Evolutionary conservation across 148 eudicot species (phyloP).

Genomic region (Limonium bicolor): DNA sequence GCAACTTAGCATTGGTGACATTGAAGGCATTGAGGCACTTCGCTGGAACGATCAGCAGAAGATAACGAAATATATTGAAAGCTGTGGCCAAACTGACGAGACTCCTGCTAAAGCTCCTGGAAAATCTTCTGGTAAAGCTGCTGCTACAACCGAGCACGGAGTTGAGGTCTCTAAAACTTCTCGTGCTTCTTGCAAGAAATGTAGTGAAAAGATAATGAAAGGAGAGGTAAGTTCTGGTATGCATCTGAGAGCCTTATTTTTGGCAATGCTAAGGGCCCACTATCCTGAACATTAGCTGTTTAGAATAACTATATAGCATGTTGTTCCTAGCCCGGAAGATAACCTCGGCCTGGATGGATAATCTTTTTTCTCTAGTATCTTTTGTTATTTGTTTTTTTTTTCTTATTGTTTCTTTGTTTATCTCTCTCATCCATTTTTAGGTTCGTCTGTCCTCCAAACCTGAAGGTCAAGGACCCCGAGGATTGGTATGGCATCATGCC

Average conservation of each 20-base stretch:
- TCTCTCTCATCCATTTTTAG: conserved; percentile 1
- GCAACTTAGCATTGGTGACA: conserved; percentile 57
- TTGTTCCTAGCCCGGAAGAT: too few relatives aligned
- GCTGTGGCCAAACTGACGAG: conserved; percentile 22
- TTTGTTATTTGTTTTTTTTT: too few relatives aligned
- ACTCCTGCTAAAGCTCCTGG: conserved; percentile 8
- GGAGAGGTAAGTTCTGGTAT: conserved; percentile 62
- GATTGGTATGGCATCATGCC: conserved; percentile 89
- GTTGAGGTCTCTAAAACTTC: conserved; percentile 72
- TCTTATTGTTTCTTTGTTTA: too few relatives aligned
- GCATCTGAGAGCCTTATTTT: too few relatives aligned
- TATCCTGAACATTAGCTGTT: too few relatives aligned
- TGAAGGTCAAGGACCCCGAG: conserved; percentile 60
- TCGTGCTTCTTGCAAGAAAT: conserved; percentile 73
- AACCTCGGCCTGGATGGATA: too few relatives aligned
- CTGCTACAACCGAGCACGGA: conserved; percentile 15
- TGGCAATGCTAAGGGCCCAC: too few relatives aligned
- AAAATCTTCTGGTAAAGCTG: conserved; percentile 14
- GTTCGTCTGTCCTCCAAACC: conserved; percentile 81
- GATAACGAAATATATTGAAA: conserved; percentile 59
- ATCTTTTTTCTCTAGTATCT: too few relatives aligned
- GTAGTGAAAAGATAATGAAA: conserved; percentile 72
- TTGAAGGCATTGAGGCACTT: conserved; percentile 79
- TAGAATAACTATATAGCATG: too few relatives aligned
- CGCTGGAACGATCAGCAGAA: conserved; percentile 97